Base-by-base conservation (phyloP, 306 rosid genomes). In the Astragalus membranaceus region DNA sequence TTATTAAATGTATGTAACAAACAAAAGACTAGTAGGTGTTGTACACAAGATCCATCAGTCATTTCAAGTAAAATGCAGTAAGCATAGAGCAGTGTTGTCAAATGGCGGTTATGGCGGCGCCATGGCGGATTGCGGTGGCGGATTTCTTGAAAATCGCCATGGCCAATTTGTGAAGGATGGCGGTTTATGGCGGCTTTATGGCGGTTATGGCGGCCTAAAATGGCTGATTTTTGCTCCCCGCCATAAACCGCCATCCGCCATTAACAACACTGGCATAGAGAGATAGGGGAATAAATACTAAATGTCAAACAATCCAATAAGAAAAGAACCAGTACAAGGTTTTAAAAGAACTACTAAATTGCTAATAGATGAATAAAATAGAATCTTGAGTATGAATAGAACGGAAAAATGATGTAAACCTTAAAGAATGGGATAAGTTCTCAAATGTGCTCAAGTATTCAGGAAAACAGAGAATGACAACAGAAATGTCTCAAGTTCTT, bases 61-160 rank as follows among this genome's bases (percentile, higher is more conserved):
- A 36, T 72, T 48, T 61, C 51, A 60, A 20, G 51, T 44, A 48
- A 61, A 61, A 50, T 36, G 69, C 54, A 50, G 77, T 6, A 50
- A 20, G 52, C n/a, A 73, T 73, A 11, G 10, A 57, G n/a, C n/a
- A n/a, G n/a, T n/a, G n/a, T n/a, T n/a, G n/a, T n/a, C n/a, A n/a
- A n/a, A n/a, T n/a, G n/a, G n/a, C n/a, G n/a, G n/a, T n/a, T n/a
- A n/a, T n/a, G n/a, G n/a, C n/a, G n/a, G n/a, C n/a, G n/a, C n/a
- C n/a, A n/a, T n/a, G n/a, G n/a, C n/a, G n/a, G n/a, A n/a, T n/a
- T n/a, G n/a, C n/a, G n/a, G n/a, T n/a, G n/a, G n/a, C n/a, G n/a
- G n/a, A n/a, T n/a, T n/a, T n/a, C n/a, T n/a, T n/a, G n/a, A n/a
- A n/a, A n/a, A n/a, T n/a, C n/a, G n/a, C n/a, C n/a, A n/a, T n/a